Evolutionary conservation across 495 filamentous ascomycete genomes (phyloP).

Genomic region (Daldinia concentrica): DNA sequence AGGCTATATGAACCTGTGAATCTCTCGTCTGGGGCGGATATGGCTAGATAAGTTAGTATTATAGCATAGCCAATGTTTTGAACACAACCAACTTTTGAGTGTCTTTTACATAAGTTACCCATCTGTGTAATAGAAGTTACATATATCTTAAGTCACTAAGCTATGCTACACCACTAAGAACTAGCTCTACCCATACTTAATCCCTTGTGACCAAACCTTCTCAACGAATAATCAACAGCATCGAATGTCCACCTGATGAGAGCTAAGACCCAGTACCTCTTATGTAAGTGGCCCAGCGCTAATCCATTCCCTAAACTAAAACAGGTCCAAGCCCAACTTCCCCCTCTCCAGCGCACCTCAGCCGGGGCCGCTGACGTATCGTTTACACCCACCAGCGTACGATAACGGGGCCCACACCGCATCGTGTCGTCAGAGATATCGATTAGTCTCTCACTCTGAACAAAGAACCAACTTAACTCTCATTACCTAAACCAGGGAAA

Average conservation of each 20-base stretch:
- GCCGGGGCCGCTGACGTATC: slow-evolving; percentile 33
- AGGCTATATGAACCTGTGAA: slow-evolving; percentile 9
- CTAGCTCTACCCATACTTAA: neutral
- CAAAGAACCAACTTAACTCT: neutral
- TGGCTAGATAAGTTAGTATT: slow-evolving; percentile 19
- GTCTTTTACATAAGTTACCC: neutral
- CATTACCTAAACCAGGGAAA: neutral
- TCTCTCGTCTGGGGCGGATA: neutral
- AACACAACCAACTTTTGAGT: slow-evolving; percentile 20
- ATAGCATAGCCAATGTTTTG: slow-evolving; percentile 33
- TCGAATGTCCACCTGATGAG: neutral
- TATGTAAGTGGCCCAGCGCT: slow-evolving; percentile 23
- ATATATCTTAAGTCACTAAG: neutral
- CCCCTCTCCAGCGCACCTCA: neutral
- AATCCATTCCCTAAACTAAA: slow-evolving; percentile 18
- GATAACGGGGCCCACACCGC: neutral
- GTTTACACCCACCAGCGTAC: slow-evolving; percentile 20
- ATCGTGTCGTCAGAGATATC: slow-evolving; percentile 34
- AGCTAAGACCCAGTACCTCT: neutral
- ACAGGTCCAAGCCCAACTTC: slow-evolving; percentile 9
- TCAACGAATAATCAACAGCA: slow-evolving; percentile 8
- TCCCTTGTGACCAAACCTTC: slow-evolving; percentile 1
- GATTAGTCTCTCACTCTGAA: neutral
- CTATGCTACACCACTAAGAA: neutral
- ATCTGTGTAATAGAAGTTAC: neutral